Percentiles rank a stretch among this genome's conserved stretches.
Evolutionary conservation across 225 moss, liverwort and hornwort species (phyloP).

Genomic region (Thuidium tamariscinum): DNA sequence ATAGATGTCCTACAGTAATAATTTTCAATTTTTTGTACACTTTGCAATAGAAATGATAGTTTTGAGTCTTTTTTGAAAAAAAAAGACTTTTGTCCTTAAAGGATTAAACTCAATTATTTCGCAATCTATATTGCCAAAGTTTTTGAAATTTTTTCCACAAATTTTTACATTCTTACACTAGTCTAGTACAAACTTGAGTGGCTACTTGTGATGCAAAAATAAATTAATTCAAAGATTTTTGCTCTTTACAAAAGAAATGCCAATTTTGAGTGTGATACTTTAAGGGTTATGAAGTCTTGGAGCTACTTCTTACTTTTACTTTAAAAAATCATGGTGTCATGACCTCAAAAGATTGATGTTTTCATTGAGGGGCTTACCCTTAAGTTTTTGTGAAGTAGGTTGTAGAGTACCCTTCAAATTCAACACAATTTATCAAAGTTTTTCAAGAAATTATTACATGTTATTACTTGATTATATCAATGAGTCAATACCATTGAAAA

Average conservation of each 20-base stretch:
- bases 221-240: not conserved
- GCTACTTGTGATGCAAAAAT: not conserved
- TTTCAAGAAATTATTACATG: not conserved
- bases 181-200: accelerated
- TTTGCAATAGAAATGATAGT: too few species aligned
- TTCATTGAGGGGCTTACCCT: not conserved
- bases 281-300: not conserved
- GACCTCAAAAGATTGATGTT: accelerated
- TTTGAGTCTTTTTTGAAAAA: too few species aligned
- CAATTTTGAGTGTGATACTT: not conserved
- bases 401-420: not conserved
- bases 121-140: not conserved
- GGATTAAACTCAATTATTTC: not conserved
- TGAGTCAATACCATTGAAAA: not conserved
- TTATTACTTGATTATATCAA: not conserved
- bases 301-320: not conserved
- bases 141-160: not conserved
- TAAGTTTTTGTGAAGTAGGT: not conserved
- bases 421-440: not conserved
- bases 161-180: not conserved
- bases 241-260: not conserved
- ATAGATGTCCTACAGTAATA: too few species aligned
- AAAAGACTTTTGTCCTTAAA: too few species aligned
- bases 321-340: accelerated
- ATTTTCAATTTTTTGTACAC: too few species aligned